Evolutionary conservation across 352 stramenopile genomes (phyloP).

Genomic region (Globisporangium cederbergense): DNA sequence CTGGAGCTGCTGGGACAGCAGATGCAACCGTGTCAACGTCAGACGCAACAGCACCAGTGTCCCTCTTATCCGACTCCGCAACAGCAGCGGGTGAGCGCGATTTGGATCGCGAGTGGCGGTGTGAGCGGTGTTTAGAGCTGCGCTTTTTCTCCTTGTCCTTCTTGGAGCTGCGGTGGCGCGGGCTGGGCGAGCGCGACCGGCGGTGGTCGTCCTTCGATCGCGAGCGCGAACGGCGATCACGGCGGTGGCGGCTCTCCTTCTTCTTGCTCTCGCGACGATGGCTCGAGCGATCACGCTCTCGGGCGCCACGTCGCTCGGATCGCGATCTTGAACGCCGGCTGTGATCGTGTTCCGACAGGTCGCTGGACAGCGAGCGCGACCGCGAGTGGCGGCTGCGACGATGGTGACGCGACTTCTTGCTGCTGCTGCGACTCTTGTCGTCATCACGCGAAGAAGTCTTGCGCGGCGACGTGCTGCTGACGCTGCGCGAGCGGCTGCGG

Average conservation of each 20-base stretch:
- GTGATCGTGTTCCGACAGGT: conserved; percentile 23
- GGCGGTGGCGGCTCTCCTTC: conserved; percentile 16
- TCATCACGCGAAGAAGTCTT: conserved; percentile 19
- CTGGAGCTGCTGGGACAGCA: not conserved
- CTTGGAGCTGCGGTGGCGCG: conserved; percentile 28
- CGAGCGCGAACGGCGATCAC: conserved; percentile 10
- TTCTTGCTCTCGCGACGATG: conserved; percentile 15
- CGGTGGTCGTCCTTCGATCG: conserved; percentile 12
- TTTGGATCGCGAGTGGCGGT: conserved; percentile 14
- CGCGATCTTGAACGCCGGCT: conserved; percentile 31
- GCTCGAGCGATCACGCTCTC: conserved; percentile 14
- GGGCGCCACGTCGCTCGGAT: conserved; percentile 18
- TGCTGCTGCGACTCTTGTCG: not conserved
- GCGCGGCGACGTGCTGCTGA: conserved; percentile 13
- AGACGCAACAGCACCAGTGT: not conserved
- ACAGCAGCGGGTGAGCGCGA: conserved; percentile 10
- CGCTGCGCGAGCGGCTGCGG: conserved; percentile 18
- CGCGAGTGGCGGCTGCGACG: conserved; percentile 15
- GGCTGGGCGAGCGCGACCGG: conserved; percentile 19
- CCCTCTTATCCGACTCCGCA: not conserved
- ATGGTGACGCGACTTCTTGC: conserved; percentile 23
- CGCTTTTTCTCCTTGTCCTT: conserved; percentile 20
- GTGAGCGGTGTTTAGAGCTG: conserved; percentile 3
- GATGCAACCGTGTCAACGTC: not conserved
- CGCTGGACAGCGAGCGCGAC: conserved; percentile 20